phyloP scores from a whole-genome alignment of 108 stramenopile species.

The Bacterosira constricta region DNA sequence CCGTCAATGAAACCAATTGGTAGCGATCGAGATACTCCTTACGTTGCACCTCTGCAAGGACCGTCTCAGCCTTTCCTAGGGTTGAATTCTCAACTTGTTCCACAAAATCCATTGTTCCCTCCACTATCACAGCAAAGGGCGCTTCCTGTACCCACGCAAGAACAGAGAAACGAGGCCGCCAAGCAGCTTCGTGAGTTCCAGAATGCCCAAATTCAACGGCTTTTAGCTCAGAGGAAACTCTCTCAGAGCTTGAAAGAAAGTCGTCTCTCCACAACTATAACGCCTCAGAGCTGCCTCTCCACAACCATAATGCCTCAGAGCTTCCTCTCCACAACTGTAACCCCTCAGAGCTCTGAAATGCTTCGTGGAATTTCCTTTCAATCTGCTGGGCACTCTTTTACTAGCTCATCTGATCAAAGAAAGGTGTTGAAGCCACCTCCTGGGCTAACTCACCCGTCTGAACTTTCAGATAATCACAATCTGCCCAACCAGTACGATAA shows the following conservation, averaged over 20 bases:
- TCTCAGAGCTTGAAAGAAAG: constrained; percentile 7
- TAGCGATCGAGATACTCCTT: constrained; percentile 6
- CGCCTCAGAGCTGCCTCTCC: not conserved
- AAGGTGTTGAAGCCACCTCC: constrained; percentile 42
- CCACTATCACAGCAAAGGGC: not conserved
- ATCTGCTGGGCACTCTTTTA: not conserved
- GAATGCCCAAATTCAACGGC: constrained; percentile 43
- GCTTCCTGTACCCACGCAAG: constrained; percentile 42
- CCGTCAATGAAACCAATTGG: constrained; percentile 19
- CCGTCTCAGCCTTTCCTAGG: not conserved
- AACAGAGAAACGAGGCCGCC: constrained; percentile 50
- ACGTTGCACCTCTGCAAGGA: constrained; percentile 3
- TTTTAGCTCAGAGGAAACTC: constrained; percentile 40
- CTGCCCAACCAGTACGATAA: constrained; percentile 11
- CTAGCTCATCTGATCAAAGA: not conserved
- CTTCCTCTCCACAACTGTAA: not conserved
- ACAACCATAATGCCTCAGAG: not conserved
- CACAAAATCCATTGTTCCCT: not conserved
- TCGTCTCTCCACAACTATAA: not conserved
- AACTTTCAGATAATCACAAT: not conserved
- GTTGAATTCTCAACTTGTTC: constrained; percentile 1
- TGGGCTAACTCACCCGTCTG: constrained; percentile 24
- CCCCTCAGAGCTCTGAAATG: not conserved
- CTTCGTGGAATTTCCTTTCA: not conserved
- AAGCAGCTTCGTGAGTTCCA: constrained; percentile 51